Conservation (phyloP, 2,329 filamentous ascomycete species). For the Apiospora marii region DNA sequence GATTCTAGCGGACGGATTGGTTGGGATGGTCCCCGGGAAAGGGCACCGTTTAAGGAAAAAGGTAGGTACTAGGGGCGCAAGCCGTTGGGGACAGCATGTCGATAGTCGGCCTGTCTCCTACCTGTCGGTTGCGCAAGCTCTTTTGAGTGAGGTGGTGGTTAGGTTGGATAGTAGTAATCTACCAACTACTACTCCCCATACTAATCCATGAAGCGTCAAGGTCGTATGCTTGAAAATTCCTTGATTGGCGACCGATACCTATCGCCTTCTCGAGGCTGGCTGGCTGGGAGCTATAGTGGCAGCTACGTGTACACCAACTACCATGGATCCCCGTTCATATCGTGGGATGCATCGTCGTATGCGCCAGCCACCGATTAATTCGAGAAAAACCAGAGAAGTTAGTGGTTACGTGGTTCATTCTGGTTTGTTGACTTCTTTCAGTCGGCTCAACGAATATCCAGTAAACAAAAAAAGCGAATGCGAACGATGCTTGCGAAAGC, state of each 20-base stretch:
- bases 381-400: background rate
- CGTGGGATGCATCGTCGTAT: background rate
- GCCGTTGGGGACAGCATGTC: background rate
- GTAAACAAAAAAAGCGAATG: background rate
- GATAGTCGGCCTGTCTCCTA: background rate
- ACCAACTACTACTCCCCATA: too few relatives aligned
- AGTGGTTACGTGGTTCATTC: background rate
- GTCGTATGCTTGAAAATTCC: background rate
- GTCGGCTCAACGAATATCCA: background rate
- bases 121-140: conserved; percentile 9
- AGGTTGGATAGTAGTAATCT: background rate
- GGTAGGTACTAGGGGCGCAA: background rate
- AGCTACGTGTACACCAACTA: conserved; percentile 8
- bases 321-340: background rate
- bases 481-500: background rate
- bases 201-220: background rate
- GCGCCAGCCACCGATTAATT: background rate
- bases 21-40: conserved; percentile 13
- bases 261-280: background rate
- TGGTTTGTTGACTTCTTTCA: background rate
- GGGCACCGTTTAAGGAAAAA: conserved; percentile 4
- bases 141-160: background rate
- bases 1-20: conserved; percentile 13
- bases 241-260: background rate
- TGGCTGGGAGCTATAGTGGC: too few relatives aligned